Evolutionary conservation across 148 eudicot genomes (phyloP).

Genomic region (Silene conica): DNA sequence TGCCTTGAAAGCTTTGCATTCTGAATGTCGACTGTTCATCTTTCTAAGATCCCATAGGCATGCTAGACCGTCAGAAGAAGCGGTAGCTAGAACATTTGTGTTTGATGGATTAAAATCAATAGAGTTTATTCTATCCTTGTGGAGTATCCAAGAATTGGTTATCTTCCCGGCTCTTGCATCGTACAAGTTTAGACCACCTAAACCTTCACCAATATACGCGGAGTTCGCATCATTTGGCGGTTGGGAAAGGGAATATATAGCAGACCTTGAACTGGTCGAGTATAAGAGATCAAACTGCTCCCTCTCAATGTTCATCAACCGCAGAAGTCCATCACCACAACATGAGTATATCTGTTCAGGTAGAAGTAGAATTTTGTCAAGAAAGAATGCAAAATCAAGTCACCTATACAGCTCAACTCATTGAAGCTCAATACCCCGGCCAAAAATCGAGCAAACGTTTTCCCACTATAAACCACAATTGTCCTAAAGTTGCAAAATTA

Average conservation of each 20-base stretch:
- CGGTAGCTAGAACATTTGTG: slow-evolving; percentile 54
- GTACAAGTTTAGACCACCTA: slow-evolving; percentile 45
- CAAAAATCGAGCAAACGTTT: too few relatives aligned
- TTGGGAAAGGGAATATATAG: slow-evolving; percentile 51
- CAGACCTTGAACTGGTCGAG: slow-evolving; percentile 16
- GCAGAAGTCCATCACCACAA: slow-evolving; percentile 57
- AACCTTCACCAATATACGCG: slow-evolving; percentile 55
- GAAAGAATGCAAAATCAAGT: too few relatives aligned
- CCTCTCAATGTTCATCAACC: slow-evolving; percentile 64
- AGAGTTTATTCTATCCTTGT: slow-evolving; percentile 52
- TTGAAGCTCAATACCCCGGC: background rate
- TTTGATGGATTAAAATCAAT: slow-evolving; percentile 52
- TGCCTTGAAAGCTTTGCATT: slow-evolving; percentile 30
- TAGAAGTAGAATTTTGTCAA: too few relatives aligned
- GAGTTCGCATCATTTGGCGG: slow-evolving; percentile 40
- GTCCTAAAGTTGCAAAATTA: too few relatives aligned
- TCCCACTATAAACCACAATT: too few relatives aligned
- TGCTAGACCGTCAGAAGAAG: slow-evolving; percentile 58
- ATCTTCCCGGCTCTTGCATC: slow-evolving; percentile 55
- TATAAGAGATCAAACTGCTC: slow-evolving; percentile 35
- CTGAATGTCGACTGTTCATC: slow-evolving; percentile 27
- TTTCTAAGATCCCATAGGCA: slow-evolving; percentile 79
- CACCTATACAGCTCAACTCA: too few relatives aligned
- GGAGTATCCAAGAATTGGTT: slow-evolving; percentile 42
- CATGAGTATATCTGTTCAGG: slow-evolving; percentile 51